These are phyloP conservation scores for Aspergillus brasiliensis DNA, from an alignment of 2,329 filamentous ascomycete genomes.

Conservation along the genomic window DNA sequence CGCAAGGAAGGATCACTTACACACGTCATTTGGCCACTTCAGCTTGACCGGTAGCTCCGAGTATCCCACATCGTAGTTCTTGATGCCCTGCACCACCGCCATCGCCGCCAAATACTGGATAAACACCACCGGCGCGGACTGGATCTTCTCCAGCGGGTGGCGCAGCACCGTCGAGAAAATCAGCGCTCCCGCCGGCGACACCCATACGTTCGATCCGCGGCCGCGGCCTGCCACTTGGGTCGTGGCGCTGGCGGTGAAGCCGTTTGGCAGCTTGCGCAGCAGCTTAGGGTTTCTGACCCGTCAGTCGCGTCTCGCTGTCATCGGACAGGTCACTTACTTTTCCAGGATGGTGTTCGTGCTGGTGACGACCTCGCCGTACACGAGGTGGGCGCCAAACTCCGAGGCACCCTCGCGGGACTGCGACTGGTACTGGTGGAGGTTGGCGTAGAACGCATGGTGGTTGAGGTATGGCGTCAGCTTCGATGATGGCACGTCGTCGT, in stretches of 20 bases:
- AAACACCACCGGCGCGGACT: slow-evolving; percentile 80
- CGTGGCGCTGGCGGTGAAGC: slow-evolving; percentile 86
- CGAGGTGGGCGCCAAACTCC: slow-evolving; percentile 72
- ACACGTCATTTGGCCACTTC: slow-evolving; percentile 98
- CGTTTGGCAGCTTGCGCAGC: slow-evolving; percentile 73
- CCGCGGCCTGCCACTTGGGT: slow-evolving; percentile 86
- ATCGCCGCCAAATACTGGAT: slow-evolving; percentile 91
- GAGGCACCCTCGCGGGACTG: slow-evolving; percentile 57
- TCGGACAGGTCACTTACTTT: slow-evolving; percentile 58
- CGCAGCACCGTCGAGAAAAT: slow-evolving; percentile 88
- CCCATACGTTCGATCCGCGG: slow-evolving; percentile 90
- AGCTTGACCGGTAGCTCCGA: slow-evolving; percentile 75
- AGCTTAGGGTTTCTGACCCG: slow-evolving; percentile 71
- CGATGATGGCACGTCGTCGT: slow-evolving; percentile 69
- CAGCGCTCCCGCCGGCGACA: slow-evolving; percentile 81
- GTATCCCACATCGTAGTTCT: slow-evolving; percentile 76
- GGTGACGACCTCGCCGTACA: slow-evolving; percentile 91
- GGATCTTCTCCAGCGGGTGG: slow-evolving; percentile 73
- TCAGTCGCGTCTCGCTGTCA: neutral
- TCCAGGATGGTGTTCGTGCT: slow-evolving; percentile 93
- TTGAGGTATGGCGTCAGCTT: slow-evolving; percentile 85
- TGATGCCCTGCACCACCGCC: slow-evolving; percentile 81
- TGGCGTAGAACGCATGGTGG: slow-evolving; percentile 74
- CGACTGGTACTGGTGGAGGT: slow-evolving; percentile 67
- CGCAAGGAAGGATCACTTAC: slow-evolving; percentile 45